Base-by-base conservation (phyloP, 2,329 filamentous ascomycete species). In the Scortechinia acanthostroma region DNA sequence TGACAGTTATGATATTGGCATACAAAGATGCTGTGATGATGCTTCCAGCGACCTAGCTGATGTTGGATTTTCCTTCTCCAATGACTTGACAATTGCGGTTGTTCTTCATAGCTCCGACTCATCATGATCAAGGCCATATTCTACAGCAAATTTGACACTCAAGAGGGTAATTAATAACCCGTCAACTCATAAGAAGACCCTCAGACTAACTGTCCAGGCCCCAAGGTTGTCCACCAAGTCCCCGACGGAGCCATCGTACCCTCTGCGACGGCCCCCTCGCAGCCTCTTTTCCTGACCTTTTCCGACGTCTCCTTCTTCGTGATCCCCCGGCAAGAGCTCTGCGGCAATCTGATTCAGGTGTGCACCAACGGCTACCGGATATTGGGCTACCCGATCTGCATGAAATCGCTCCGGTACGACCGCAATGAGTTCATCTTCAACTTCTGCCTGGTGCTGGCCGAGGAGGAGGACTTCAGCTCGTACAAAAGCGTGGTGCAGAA, bases 341-440 rank as follows among this genome's bases (percentile, higher is more conserved):
- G 80, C 62, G 79, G 82, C 45, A 77, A 79, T 43, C 66, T 82
- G 2, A 69, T 85, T 22, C 69, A 71, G 25, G 72, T 82, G 30
- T 40, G 35, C 35, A 40, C 35, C 6, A 72, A 75, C 51, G 71
- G 73, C 42, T 71, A 79, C 55, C 76, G 77, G 47, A 71, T 86
- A 43, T 66, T 86, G 30, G 79, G 79, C 3, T 80, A 80, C 51
- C 81, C 81, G 0, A 73, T 85, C 40, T 83, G 79, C 58, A 73
- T 85, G 52, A 71, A 74, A 46, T 74, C 76, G 16, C 69, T 71
- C 16, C 70, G 71, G 46, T 82, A 84, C 52, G 73, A 76, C 47
- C 72, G 81, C 17, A 82, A 82, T 56, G 75, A 81, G 51, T 85
- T 83, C 61, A 84, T 84, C 45, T 86, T 85, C 69, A 85, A 85